Evolutionary conservation across 768 basidiomycete genomes (phyloP), one percentile per base, ranked within the genome.

Genomic region (Suillus ampliporus): DNA sequence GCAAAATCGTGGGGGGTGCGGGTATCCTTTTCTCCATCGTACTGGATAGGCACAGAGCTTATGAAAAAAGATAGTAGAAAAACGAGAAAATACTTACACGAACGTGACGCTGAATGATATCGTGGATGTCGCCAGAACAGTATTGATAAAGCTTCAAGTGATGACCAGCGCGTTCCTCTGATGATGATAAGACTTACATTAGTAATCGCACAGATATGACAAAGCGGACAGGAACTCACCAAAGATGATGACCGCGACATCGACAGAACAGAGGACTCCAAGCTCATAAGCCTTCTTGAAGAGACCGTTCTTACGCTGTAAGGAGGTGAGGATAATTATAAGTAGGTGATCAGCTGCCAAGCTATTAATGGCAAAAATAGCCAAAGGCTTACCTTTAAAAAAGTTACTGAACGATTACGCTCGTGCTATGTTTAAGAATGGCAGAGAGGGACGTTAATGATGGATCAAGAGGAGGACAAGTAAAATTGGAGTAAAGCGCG

Each of bases 211-310:
- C 51, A 6, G 11, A 57, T 26, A 1, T 34, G 35, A 28, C 17
- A 60, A 34, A 57, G 35, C n/a, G 59, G 56, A 54, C 69, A 28
- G 58, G 78, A 77, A 71, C 82, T 60, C 53, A 87, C 89, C 92
- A 65, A 94, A 93, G 74, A 94, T 91, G 74, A 94, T 90, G 73
- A 94, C 91, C 5, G 91, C 90, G 46, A 94, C 91, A 69, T 94
- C 92, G 68, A 94, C 92, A 15, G 90, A 92, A 74, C 92, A 94
- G 46, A 94, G 85, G 4, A 94, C 92, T n/a, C 91, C 92, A 64
- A 94, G 89, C 77, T 94, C 92, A 71, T 93, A 93, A 0, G 92
- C 92, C 72, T 94, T 94, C 77, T 94, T 93, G 88, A 94, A 94
- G 65, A 94, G 87, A 5, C 92, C 92, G 63, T 92, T 92, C 82